These are phyloP conservation scores for Sechiopsis laciniata DNA, from an alignment of 306 rosid genomes.

Conservation along the genomic window DNA sequence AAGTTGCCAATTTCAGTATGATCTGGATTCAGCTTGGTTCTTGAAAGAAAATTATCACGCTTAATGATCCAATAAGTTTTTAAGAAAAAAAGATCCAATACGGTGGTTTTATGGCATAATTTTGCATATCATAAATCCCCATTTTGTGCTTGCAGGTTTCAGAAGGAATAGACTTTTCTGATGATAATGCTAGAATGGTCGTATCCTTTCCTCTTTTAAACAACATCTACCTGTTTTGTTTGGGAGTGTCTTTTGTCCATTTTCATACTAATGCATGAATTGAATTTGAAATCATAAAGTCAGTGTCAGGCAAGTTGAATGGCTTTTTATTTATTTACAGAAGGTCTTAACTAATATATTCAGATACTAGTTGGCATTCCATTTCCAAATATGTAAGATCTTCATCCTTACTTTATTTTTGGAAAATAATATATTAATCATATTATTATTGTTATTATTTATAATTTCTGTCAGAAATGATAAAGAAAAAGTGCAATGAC, in stretches of 20 bases:
- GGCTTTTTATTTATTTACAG: slow-evolving; percentile 6
- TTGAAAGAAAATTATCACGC: no score
- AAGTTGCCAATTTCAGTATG: no score
- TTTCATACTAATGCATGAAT: not conserved
- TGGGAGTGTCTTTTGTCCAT: not conserved
- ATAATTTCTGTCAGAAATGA: slow-evolving; percentile 55
- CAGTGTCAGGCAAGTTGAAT: slow-evolving; percentile 11
- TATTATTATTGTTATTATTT: slow-evolving; percentile 34
- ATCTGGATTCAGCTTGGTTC: no score
- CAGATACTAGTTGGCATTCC: slow-evolving; percentile 93
- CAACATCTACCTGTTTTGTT: slow-evolving; percentile 13
- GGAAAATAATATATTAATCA: slow-evolving; percentile 8
- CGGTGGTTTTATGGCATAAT: not conserved
- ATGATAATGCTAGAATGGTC: slow-evolving; percentile 87
- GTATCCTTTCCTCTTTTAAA: slow-evolving; percentile 57
- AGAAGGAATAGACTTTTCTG: slow-evolving; percentile 91
- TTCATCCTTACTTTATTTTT: slow-evolving; percentile 23
- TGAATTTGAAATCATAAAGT: not conserved
- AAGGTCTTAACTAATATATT: slow-evolving; percentile 49
- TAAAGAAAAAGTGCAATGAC: slow-evolving; percentile 81
- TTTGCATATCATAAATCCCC: slow-evolving; percentile 26
- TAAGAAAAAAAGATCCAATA: slow-evolving; percentile 26
- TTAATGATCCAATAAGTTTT: slow-evolving; percentile 29
- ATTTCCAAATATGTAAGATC: slow-evolving; percentile 84
- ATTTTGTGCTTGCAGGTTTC: slow-evolving; percentile 68